Base-by-base conservation (phyloP, 768 basidiomycete species). In the Rhizopogon salebrosus region DNA sequence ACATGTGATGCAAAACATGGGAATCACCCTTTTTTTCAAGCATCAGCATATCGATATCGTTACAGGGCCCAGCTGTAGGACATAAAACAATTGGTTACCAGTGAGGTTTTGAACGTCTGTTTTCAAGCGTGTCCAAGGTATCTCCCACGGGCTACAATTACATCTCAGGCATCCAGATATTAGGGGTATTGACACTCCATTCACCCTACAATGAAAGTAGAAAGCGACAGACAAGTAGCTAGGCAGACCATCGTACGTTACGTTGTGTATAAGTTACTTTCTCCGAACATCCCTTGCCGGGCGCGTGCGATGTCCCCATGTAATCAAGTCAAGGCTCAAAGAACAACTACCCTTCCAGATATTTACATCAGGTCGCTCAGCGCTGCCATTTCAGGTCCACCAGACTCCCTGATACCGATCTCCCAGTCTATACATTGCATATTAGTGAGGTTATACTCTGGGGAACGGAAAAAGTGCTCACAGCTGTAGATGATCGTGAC, bases 401-500 rank as follows among this genome's bases (percentile, higher is more conserved):
- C 83, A 55, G 85, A 85, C 73, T 95, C 89, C 71, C 77, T 60
- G 11, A 65, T 89, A 52, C 94, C 93, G 49, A 97, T 94, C 69
- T 97, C 94, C 88, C 92, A 97, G 70, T 95, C 91, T 92, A 60
- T 7, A 43, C 22, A 37, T 4, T 8, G n/a, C 54, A 24, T 10
- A 35, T 27, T 13, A 35, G 31, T 16, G 54, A 41, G 36, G 10
- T 50, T n/a, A 45, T 40, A 54, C 7, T 4, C 18, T 18, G 29
- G n/a, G 20, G 2, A 14, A 14, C 10, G 5, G 51, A 53, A 24
- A 3, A 29, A 41, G 48, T 26, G 50, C 55, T 48, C 38, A 56
- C 59, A 92, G 70, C 91, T 88, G 70, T 97, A 97, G 70, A 98
- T 97, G 65, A 94, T 98, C 22, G 95, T 97, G 48, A 95, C 93